These are phyloP conservation scores for Wickerhamiella allomyrinae DNA, from an alignment of 805 yeast species.

Conservation along the genomic window DNA sequence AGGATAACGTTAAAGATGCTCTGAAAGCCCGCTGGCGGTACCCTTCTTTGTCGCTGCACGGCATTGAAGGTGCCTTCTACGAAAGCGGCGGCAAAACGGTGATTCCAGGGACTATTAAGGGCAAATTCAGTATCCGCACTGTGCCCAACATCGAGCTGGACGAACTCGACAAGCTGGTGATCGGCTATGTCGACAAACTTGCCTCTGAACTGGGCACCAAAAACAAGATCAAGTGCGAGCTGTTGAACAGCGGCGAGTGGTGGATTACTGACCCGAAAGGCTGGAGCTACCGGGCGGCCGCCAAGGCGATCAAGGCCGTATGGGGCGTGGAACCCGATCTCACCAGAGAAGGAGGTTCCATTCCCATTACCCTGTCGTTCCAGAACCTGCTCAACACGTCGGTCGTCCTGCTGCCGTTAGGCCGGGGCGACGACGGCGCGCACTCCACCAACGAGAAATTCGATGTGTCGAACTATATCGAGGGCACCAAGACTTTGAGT, in stretches of 20 bases:
- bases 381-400: constrained; percentile 75
- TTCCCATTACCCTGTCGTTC: constrained; percentile 90
- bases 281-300: constrained; percentile 85
- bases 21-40: constrained; percentile 98
- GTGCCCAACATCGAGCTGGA: constrained; percentile 83
- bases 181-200: constrained; percentile 49
- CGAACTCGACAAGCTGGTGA: constrained; percentile 65
- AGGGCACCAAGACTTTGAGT: constrained; percentile 85
- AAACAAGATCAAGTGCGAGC: constrained; percentile 55
- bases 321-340: constrained; percentile 93
- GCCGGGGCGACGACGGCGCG: constrained; percentile 98
- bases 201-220: constrained; percentile 62
- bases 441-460: constrained; percentile 95
- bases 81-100: constrained; percentile 97
- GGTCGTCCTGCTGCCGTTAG: constrained; percentile 88
- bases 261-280: constrained; percentile 94
- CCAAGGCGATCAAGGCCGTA: constrained; percentile 83
- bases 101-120: constrained; percentile 84
- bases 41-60: constrained; percentile 92
- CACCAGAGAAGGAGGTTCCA: constrained; percentile 98
- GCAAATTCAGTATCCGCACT: constrained; percentile 93
- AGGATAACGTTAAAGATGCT: constrained; percentile 65
- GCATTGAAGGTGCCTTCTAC: constrained; percentile 93
- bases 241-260: constrained; percentile 89
- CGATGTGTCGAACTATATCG: constrained; percentile 74